Conservation (phyloP, 768 basidiomycete species). For the Tephrocybe sp. region DNA sequence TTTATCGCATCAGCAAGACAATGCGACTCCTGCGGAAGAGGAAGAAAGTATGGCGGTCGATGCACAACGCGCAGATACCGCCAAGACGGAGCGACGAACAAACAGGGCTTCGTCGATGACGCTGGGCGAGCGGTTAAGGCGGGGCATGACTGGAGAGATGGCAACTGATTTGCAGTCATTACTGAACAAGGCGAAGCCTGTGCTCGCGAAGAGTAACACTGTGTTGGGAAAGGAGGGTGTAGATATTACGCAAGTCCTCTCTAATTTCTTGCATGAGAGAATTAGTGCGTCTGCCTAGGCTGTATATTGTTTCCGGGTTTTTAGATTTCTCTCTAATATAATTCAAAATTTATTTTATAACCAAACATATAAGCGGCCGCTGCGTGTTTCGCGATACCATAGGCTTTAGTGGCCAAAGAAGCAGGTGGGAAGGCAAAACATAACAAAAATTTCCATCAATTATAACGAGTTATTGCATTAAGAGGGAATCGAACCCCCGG, state of each 20-base stretch:
- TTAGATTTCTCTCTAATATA: neutral
- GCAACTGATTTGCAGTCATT: conserved; percentile 66
- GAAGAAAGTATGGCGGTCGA: conserved; percentile 45
- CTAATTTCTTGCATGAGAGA: conserved; percentile 63
- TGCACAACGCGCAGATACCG: conserved; percentile 21
- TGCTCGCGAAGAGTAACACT: conserved; percentile 57
- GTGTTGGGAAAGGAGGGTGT: conserved; percentile 42
- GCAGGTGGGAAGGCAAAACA: too few species aligned
- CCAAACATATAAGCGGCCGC: too few species aligned
- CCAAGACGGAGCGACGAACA: conserved; percentile 31
- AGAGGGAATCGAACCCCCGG: conserved; percentile 88
- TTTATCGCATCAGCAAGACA: conserved; percentile 71
- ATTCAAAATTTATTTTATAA: too few species aligned
- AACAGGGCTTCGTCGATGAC: conserved; percentile 41
- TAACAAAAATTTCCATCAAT: too few species aligned
- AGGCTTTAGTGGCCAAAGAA: too few species aligned
- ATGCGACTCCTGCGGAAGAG: conserved; percentile 34
- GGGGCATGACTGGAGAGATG: conserved; percentile 82
- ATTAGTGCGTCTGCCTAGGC: conserved; percentile 30
- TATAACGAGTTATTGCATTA: conserved; percentile 74
- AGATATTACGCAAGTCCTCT: conserved; percentile 60
- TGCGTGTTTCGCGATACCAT: too few species aligned
- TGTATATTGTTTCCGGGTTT: neutral
- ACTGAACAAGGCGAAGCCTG: conserved; percentile 60
- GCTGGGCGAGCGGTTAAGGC: conserved; percentile 61